Evolutionary conservation across 805 yeast genomes (phyloP), one percentile per base, ranked within the genome.

Genomic region (Suhomyces tanzawaensis): DNA sequence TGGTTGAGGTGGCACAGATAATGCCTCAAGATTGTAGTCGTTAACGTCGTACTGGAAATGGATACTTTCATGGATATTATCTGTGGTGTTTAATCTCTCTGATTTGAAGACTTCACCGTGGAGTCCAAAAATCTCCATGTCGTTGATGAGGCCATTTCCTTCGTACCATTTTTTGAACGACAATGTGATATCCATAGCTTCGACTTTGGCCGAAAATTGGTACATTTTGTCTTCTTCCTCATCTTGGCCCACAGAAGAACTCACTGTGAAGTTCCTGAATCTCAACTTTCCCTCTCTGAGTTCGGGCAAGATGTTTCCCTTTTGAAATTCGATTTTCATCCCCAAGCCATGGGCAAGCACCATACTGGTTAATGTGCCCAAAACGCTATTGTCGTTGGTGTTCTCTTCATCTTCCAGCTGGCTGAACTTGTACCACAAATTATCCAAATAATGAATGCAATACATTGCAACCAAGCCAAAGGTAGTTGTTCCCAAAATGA

Each of bases 401-500:
- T 22, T 15, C 2, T 37, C 41, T 9, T 40, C 38, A 6, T 46
- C 47, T 6, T 63, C 69, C 24, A 40, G 43, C 44, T 44, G 51
- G 19, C 30, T 39, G 19, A 62, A 34, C 11, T 45, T 45, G 15
- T 53, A 46, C 46, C 56, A 42, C 14, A 58, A 35, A 24, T 55
- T 56, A 29, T 66, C 69, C 36, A 58, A 53, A 8, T 54, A 46
- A 29, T 76, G 70, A 3, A 72, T 53, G 1, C 71, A 47, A 48
- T 76, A 74, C 51, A 77, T 62, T 5, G 70, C 44, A 22, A 68
- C 61, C 25, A 79, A 69, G 7, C 69, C 70, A 50, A 76, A 77
- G 1, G 81, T 77, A 7, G 82, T 77, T 3, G 82, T 77, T 3
- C 82, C 82, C 38, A 77, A 57, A 11, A 75, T 52, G 13, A 77